Conservation (phyloP, 139 green algal genomes). For the Yamagishiella unicocca region DNA sequence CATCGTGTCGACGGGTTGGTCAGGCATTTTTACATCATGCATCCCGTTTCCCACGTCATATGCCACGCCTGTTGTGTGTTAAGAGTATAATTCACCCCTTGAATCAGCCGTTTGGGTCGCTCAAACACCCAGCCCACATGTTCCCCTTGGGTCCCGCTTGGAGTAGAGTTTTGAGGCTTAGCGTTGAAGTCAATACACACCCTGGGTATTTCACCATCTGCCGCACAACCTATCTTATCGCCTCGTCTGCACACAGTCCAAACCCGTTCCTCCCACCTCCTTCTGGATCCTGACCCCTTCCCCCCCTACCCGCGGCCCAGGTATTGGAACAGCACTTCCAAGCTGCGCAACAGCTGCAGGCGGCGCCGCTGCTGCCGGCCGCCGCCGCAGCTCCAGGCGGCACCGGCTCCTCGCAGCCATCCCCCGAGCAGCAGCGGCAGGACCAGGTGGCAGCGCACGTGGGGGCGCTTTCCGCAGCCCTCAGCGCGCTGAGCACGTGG, state of each 20-base stretch:
- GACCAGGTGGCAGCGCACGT: constrained; percentile 21
- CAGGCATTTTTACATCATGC: too few relatives aligned
- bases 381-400: constrained; percentile 11
- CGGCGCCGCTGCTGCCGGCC: constrained; percentile 43
- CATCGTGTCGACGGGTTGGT: too few relatives aligned
- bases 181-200: too few relatives aligned
- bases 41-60: too few relatives aligned
- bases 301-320: background rate
- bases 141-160: background rate
- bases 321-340: constrained; percentile 64
- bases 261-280: background rate
- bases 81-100: too few relatives aligned
- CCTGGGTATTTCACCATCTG: too few relatives aligned
- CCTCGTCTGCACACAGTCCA: too few relatives aligned
- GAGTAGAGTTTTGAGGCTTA: too few relatives aligned
- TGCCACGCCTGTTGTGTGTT: too few relatives aligned
- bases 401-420: background rate
- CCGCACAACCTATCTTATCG: too few relatives aligned
- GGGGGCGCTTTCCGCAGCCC: constrained; percentile 60
- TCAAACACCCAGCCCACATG: background rate
- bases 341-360: constrained; percentile 44
- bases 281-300: background rate
- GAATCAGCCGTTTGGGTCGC: background rate
- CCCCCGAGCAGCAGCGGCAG: background rate
- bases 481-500: constrained; percentile 64